Evolutionary conservation across 208 protist genomes (phyloP).

Genomic region (Novymonas esmeraldas): DNA sequence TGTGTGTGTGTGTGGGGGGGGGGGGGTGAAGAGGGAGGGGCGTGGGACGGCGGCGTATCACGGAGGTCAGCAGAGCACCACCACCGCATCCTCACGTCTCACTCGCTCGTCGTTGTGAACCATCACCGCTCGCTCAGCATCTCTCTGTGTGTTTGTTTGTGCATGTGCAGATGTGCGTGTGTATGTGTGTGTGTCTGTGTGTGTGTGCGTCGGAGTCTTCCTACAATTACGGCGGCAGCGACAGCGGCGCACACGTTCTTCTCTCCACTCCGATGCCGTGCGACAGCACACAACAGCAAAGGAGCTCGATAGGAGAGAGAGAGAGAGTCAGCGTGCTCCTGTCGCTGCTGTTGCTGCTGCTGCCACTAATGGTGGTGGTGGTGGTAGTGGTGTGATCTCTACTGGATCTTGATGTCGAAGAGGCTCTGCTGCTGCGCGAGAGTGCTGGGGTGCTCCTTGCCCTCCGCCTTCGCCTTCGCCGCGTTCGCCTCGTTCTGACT

Average conservation of each 20-base stretch:
- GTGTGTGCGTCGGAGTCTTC: background rate
- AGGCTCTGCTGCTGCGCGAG: slow-evolving; percentile 71
- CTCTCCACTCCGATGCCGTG: too few species aligned
- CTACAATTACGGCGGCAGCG: background rate
- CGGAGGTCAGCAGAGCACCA: too few species aligned
- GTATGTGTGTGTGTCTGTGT: slow-evolving; percentile 1
- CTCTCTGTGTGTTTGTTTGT: too few species aligned
- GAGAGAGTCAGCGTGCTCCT: too few species aligned
- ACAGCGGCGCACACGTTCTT: too few species aligned
- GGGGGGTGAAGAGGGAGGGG: too few species aligned
- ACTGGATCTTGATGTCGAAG: slow-evolving; percentile 91
- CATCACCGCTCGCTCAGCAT: too few species aligned
- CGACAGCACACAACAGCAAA: too few species aligned
- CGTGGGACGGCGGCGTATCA: too few species aligned
- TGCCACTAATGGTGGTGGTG: background rate
- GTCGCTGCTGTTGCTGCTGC: background rate
- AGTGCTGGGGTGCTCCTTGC: slow-evolving; percentile 80
- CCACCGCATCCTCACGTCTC: background rate
- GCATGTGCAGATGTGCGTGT: background rate
- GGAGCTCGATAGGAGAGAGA: too few species aligned
- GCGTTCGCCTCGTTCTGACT: slow-evolving; percentile 85
- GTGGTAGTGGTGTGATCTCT: slow-evolving; percentile 8
- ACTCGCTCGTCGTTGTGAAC: too few species aligned
- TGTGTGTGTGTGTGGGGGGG: too few species aligned
- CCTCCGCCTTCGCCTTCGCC: slow-evolving; percentile 79